Evolutionary conservation across 805 yeast species (phyloP).

Genomic region (Metschnikowia lunata): DNA sequence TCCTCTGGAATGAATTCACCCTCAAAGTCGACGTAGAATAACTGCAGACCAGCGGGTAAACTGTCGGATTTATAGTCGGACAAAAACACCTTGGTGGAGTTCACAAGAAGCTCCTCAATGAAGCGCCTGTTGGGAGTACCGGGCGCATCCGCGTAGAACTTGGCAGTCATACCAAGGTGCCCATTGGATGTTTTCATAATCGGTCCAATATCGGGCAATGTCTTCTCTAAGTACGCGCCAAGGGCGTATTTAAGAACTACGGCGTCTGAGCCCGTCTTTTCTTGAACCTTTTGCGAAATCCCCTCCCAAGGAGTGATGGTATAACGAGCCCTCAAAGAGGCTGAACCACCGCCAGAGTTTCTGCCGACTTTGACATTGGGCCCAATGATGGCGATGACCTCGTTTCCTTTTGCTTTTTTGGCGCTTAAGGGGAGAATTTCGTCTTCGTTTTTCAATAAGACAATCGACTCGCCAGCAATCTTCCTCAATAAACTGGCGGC

Average conservation of each 20-base stretch:
- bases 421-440: slow-evolving; percentile 41
- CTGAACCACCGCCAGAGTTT: slow-evolving; percentile 65
- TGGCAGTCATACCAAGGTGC: slow-evolving; percentile 21
- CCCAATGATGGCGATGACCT: slow-evolving; percentile 50
- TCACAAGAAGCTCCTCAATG: slow-evolving; percentile 23
- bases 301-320: slow-evolving; percentile 49
- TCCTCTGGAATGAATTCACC: slow-evolving; percentile 45
- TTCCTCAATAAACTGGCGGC: slow-evolving; percentile 11
- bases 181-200: slow-evolving; percentile 21
- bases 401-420: slow-evolving; percentile 20
- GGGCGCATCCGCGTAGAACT: slow-evolving; percentile 27
- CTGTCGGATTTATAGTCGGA: slow-evolving; percentile 15
- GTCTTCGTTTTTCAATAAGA: slow-evolving; percentile 52
- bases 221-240: slow-evolving; percentile 31
- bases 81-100: slow-evolving; percentile 15
- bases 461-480: slow-evolving; percentile 42
- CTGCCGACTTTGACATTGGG: slow-evolving; percentile 51
- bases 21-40: slow-evolving; percentile 43
- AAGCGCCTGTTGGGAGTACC: slow-evolving; percentile 20
- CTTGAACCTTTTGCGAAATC: slow-evolving; percentile 27
- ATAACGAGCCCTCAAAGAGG: slow-evolving; percentile 48
- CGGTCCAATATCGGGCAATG: slow-evolving; percentile 29
- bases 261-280: slow-evolving; percentile 16
- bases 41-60: slow-evolving; percentile 14
- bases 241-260: slow-evolving; percentile 23